phyloP scores from a whole-genome alignment of 2,329 filamentous ascomycete species.

The Neonectria faginata region DNA sequence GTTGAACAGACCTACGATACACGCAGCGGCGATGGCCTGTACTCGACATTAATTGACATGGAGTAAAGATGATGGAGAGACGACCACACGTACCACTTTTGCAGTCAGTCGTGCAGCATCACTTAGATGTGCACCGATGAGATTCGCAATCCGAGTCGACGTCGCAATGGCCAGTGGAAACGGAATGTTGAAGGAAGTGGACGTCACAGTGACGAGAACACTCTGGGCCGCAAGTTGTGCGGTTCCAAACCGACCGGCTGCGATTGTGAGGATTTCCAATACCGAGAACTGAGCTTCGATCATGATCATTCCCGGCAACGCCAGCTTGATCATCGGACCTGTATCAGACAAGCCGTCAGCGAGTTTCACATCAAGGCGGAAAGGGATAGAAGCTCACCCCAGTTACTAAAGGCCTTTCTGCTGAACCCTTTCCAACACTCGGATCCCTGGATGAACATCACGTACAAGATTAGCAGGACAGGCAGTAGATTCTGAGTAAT shows the following conservation, averaged over 20 bases:
- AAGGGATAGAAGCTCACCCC: conserved; percentile 54
- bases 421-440: conserved; percentile 86
- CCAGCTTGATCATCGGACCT: conserved; percentile 81
- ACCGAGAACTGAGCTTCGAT: conserved; percentile 90
- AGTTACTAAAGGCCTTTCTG: conserved; percentile 74
- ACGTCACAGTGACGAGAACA: conserved; percentile 79
- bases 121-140: conserved; percentile 85
- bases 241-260: conserved; percentile 79
- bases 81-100: conserved; percentile 67
- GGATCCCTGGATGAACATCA: conserved; percentile 75
- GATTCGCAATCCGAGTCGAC: conserved; percentile 86
- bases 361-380: neutral
- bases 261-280: conserved; percentile 87
- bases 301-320: conserved; percentile 89
- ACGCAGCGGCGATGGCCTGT: conserved; percentile 68
- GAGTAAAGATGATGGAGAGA: neutral
- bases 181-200: conserved; percentile 87
- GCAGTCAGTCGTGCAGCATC: conserved; percentile 81
- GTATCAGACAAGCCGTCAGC: neutral
- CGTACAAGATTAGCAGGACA: conserved; percentile 77
- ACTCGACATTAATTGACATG: neutral
- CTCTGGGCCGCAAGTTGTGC: conserved; percentile 86
- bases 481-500: conserved; percentile 82
- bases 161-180: conserved; percentile 91
- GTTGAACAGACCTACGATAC: conserved; percentile 80